Percentiles rank a stretch among this genome's conserved stretches.
phyloP scores from a whole-genome alignment of 257 asterid species.

The Asclepias syriaca region DNA sequence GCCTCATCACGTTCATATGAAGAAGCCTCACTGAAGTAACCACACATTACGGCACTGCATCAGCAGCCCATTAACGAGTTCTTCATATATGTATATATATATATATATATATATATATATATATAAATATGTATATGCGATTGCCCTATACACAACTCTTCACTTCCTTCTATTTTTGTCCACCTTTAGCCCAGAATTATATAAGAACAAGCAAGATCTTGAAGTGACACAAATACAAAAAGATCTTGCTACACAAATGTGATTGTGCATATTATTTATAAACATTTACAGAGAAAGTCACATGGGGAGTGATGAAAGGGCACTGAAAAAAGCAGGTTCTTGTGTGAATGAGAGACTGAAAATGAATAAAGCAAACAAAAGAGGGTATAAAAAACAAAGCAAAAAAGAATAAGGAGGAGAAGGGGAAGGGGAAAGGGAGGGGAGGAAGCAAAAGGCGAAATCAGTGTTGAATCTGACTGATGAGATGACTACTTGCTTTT shows the following conservation, averaged over 20 bases:
- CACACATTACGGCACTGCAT: conserved; percentile 23
- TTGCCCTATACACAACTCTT: background rate
- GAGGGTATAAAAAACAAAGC: background rate
- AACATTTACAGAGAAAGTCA: conserved; percentile 13
- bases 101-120: no score
- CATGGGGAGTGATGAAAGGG: conserved; percentile 33
- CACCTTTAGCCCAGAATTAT: background rate
- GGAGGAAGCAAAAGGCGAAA: background rate
- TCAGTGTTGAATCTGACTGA: conserved; percentile 17
- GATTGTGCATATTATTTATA: conserved; percentile 12
- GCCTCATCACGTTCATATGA: conserved; percentile 36
- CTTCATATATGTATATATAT: conserved; percentile 1
- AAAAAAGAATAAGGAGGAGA: background rate
- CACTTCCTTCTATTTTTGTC: background rate
- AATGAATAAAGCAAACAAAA: background rate
- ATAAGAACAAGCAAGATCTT: conserved; percentile 12
- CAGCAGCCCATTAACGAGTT: conserved; percentile 25
- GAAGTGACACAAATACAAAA: conserved; percentile 1
- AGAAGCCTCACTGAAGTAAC: conserved; percentile 25
- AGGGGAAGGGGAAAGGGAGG: background rate
- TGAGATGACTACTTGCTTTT: conserved; percentile 14
- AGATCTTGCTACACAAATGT: conserved; percentile 6
- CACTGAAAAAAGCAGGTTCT: conserved; percentile 36
- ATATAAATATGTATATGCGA: background rate
- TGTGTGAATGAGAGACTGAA: conserved; percentile 18